Conservation (phyloP, 2,329 filamentous ascomycete genomes). For the Exophiala phaeomuriformis region DNA sequence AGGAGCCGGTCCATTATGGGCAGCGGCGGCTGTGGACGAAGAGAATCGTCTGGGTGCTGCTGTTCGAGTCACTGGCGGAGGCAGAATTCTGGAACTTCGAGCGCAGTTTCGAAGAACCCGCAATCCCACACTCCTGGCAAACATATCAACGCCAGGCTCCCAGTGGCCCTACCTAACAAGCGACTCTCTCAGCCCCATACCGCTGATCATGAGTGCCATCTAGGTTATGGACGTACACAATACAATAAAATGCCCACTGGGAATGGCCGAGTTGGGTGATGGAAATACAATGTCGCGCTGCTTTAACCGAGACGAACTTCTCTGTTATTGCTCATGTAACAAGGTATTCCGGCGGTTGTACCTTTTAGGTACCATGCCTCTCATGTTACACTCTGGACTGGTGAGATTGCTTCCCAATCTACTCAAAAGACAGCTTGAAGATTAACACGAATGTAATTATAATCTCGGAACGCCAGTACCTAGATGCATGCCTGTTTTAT, state of each 20-base stretch:
- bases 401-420: no score
- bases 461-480: not conserved
- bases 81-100: conserved; percentile 4
- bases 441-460: not conserved
- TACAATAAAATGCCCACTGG: no score
- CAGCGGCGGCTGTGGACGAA: conserved; percentile 13
- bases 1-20: conserved; percentile 13
- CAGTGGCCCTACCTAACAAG: not conserved
- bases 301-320: not conserved
- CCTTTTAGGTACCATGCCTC: no score
- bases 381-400: no score
- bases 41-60: conserved; percentile 13
- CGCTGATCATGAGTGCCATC: not conserved
- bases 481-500: not conserved
- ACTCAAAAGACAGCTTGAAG: no score
- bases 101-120: conserved; percentile 22
- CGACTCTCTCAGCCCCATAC: conserved; percentile 4
- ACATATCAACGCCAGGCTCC: conserved; percentile 15
- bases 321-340: no score
- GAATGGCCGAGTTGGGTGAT: not conserved
- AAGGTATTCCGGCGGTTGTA: no score
- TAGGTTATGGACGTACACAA: no score
- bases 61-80: conserved; percentile 9
- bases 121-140: conserved; percentile 19
- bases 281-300: not conserved